These are phyloP conservation scores for Candida bentonensis DNA, from an alignment of 805 yeast species.

Conservation along the genomic window DNA sequence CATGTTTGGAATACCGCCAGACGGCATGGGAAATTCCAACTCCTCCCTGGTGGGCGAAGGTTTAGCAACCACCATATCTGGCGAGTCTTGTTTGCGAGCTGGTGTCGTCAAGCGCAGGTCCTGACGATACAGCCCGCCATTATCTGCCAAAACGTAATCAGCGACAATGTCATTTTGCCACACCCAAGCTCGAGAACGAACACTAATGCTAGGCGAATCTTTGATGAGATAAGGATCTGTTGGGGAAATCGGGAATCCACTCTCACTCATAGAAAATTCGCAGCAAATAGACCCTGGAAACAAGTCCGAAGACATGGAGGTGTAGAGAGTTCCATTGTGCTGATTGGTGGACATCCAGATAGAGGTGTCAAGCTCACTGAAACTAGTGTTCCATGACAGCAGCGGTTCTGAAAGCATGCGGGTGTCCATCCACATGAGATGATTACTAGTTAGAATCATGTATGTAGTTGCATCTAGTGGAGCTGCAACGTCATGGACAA, in stretches of 20 bases:
- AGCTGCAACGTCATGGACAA: background rate
- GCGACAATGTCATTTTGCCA: background rate
- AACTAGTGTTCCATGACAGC: constrained; percentile 46
- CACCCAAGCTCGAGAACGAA: background rate
- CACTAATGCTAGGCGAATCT: background rate
- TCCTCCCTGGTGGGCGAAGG: no score
- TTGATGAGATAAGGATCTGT: constrained; percentile 22
- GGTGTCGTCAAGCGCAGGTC: no score
- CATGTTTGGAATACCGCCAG: no score
- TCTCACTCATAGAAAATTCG: background rate
- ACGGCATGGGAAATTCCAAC: no score
- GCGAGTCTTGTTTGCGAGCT: no score
- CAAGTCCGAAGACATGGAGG: background rate
- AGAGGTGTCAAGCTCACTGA: background rate
- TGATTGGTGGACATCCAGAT: background rate
- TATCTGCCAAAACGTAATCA: no score
- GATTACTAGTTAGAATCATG: background rate
- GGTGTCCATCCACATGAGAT: constrained; percentile 33
- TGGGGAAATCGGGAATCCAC: constrained; percentile 22
- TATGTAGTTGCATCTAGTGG: background rate
- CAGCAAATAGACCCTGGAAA: background rate
- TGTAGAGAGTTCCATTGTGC: background rate
- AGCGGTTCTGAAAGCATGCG: constrained; percentile 29
- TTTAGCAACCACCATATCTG: no score
- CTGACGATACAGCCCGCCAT: no score